Base-by-base conservation (phyloP, 148 eudicot species). In the Silene latifolia region DNA sequence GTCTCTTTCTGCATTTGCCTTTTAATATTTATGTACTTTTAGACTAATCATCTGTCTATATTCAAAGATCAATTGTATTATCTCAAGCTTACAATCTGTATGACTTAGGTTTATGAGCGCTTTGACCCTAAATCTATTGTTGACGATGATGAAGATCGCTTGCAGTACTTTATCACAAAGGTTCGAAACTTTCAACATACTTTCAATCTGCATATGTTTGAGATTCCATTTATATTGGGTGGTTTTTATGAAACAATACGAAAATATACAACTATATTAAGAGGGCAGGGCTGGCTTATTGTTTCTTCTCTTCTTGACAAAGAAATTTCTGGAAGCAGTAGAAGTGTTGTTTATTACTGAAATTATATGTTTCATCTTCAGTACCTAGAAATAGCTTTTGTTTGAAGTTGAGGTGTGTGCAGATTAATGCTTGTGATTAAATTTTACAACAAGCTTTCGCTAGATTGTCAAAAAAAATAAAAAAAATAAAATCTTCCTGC, bases 131-230 rank as follows among this genome's bases (percentile, higher is more conserved):
- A 90, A 72, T 89, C 99, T 13, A 77, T 84, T 56, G 77, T 67
- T 25, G 91, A 90, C 60, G 94, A 78, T 20, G 99, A 95, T 75
- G 89, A 90, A 85, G 91, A 89, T 76, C 98, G 98, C 63, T 79
- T 95, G 71, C 83, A 90, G 72, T 90, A 89, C 72, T 95, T 95
- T 76, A 51, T 76, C 29, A 82, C 87, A 64, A 95, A 92, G 98
- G 99, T 81, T 53, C 88, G 63, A 11, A 51, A 14, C 56, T 51
- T 13, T 51, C 18, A 51, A 23, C 27, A 39, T 61, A n/a, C 13
- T 9, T 59, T 54, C 27, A 57, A 14, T 14, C 19, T 71, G 47
- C 54, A 63, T 44, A 14, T n/a, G 0, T 63, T 19, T 54, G n/a
- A 27, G 21, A n/a, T 19, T 44, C n/a, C 47, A 18, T 35, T 4